These are phyloP conservation scores for Parmelia sp. DNA, from an alignment of 495 filamentous ascomycete genomes.

Conservation along the genomic window DNA sequence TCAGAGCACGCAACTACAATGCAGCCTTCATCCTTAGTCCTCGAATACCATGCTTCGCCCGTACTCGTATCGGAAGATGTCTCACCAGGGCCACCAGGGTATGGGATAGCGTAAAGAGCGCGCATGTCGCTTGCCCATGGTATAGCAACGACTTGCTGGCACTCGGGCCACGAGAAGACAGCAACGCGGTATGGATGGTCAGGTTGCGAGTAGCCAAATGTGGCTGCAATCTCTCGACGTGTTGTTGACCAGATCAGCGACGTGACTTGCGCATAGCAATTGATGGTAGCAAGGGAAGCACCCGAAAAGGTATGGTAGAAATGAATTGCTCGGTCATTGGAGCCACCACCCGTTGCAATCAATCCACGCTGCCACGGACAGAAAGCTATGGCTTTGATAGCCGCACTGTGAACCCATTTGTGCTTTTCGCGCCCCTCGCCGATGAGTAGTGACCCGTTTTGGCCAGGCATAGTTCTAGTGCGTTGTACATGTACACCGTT, in stretches of 20 bases:
- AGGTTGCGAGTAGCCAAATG: constrained; percentile 91
- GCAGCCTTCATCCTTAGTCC: constrained; percentile 76
- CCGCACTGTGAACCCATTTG: constrained; percentile 71
- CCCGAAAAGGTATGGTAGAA: constrained; percentile 89
- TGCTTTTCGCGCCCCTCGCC: constrained; percentile 57
- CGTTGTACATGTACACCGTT: constrained; percentile 5
- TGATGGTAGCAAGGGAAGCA: constrained; percentile 80
- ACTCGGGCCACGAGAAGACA: constrained; percentile 93
- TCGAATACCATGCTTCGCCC: constrained; percentile 46
- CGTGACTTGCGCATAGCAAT: constrained; percentile 89
- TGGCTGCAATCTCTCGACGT: constrained; percentile 81
- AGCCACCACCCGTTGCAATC: constrained; percentile 86
- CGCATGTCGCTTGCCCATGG: constrained; percentile 77
- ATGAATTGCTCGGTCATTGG: constrained; percentile 91
- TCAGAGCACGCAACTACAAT: constrained; percentile 93
- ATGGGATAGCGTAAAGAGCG: constrained; percentile 45
- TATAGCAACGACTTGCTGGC: constrained; percentile 78
- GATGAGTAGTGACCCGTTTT: constrained; percentile 25
- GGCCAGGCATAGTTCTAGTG: constrained; percentile 20
- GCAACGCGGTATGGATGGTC: constrained; percentile 88
- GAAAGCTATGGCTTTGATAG: constrained; percentile 95
- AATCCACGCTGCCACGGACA: constrained; percentile 89
- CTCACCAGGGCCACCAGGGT: constrained; percentile 30
- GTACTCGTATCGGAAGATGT: constrained; percentile 35
- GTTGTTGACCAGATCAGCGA: constrained; percentile 85